Base-by-base conservation (phyloP, 495 filamentous ascomycete genomes). In the Podospora conica region DNA sequence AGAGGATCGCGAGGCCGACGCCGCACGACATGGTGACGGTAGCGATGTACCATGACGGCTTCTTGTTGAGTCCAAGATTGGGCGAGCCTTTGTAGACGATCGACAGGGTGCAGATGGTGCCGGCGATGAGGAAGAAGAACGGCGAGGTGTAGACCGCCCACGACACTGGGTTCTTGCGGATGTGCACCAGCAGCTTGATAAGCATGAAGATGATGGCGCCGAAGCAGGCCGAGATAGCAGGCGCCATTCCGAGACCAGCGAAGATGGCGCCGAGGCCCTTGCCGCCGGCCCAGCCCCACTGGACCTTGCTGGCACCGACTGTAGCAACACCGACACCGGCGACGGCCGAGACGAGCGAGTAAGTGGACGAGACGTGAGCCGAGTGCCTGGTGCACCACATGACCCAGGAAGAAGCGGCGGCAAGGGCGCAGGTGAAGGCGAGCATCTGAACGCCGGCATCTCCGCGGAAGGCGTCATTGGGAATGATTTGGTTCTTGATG, bases 401-500 rank as follows among this genome's bases (percentile, higher is more conserved):
- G 54, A 90, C 77, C 82, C 85, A 90, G 6, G 77, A 70, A 0
- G 88, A 83, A 55, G 83, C 85, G 20, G 81, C 85, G 18, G 83
- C 70, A 55, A 86, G 77, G 55, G 87, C 86, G 73, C 86, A 88
- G 21, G 80, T 75, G 78, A 90, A 85, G 29, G 81, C 87, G 64
- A 90, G 76, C 81, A 89, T 86, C 54, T 84, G 83, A 10, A 83
- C 79, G 22, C 76, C 82, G 1, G 87, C 81, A 48, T 86, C 78
- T 1, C 75, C 79, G 0, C 75, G 63, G 73, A 90, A 91, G 20
- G 77, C 70, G 1, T 79, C 65, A 66, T 78, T 80, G 61, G 69
- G 72, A 70, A 91, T 84, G 75, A 91, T 88, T 21, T 83, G 84
- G 73, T 83, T 86, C 70, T 86, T 85, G 79, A 91, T 90, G 33